These are phyloP conservation scores for Lolium rigidum DNA, from an alignment of 176 grass and related monocot species.

Conservation along the genomic window DNA sequence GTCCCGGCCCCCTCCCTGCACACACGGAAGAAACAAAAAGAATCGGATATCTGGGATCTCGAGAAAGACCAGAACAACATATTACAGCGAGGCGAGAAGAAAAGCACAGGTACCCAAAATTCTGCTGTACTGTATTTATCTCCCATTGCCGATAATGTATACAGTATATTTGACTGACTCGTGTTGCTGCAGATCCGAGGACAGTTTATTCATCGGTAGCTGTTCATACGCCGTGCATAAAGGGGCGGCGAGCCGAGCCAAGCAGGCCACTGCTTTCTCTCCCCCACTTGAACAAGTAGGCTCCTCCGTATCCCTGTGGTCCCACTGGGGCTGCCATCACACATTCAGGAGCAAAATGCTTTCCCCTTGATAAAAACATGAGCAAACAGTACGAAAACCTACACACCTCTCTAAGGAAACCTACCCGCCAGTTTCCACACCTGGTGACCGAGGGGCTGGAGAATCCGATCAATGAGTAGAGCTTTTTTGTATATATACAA, in stretches of 20 bases:
- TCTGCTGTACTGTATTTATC: background rate
- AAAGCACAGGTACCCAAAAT: background rate
- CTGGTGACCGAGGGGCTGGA: too few relatives aligned
- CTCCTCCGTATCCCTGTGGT: too few relatives aligned
- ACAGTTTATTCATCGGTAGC: background rate
- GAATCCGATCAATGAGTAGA: too few relatives aligned
- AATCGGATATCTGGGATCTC: background rate
- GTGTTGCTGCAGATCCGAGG: background rate
- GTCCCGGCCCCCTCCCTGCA: background rate
- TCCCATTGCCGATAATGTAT: background rate
- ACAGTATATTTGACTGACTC: background rate
- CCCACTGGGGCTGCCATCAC: background rate
- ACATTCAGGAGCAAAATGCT: too few relatives aligned
- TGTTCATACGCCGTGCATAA: slow-evolving; percentile 6
- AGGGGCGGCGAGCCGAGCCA: slow-evolving; percentile 5
- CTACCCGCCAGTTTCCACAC: too few relatives aligned
- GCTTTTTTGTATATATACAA: too few relatives aligned
- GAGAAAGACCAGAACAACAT: background rate
- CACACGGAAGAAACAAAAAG: background rate
- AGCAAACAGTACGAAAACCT: too few relatives aligned
- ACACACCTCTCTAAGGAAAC: too few relatives aligned
- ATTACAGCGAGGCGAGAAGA: background rate
- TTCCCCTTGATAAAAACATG: too few relatives aligned
- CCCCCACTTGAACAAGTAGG: slow-evolving; percentile 25
- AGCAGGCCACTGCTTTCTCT: too few relatives aligned